Evolutionary conservation across 2,329 filamentous ascomycete genomes (phyloP).

Genomic region (Pseudogymnoascus sp.): DNA sequence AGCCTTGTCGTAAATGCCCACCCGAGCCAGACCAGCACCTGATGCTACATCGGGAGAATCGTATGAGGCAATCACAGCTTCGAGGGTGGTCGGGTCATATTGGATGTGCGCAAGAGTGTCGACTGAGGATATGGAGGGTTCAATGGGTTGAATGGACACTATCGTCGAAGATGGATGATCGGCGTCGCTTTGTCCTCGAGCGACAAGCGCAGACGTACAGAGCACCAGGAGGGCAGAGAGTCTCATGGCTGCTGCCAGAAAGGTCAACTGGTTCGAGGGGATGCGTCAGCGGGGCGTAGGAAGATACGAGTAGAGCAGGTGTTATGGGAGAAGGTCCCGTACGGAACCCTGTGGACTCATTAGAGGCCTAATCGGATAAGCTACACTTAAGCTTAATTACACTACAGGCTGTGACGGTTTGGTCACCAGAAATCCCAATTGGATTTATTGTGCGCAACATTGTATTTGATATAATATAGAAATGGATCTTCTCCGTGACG

Average conservation of each 20-base stretch:
- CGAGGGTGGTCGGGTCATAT: slow-evolving; percentile 41
- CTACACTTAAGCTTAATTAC: slow-evolving; percentile 9
- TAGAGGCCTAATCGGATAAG: slow-evolving; percentile 5
- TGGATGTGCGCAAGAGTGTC: slow-evolving; percentile 48
- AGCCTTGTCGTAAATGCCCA: slow-evolving; percentile 49
- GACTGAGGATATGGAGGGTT: slow-evolving; percentile 34
- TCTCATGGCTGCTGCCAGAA: not conserved
- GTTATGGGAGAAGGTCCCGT: slow-evolving; percentile 1
- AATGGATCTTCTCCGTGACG: not conserved
- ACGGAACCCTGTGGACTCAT: not conserved
- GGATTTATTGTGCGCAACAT: not conserved
- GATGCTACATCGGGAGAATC: slow-evolving; percentile 47
- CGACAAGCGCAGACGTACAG: not conserved
- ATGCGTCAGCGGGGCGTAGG: not conserved
- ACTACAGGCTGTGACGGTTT: not conserved
- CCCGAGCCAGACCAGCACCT: slow-evolving; percentile 41
- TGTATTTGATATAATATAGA: not conserved
- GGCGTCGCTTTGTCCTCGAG: not conserved
- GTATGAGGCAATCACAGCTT: slow-evolving; percentile 45
- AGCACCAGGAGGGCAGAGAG: not conserved
- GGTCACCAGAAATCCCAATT: not conserved
- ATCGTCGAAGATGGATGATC: not conserved
- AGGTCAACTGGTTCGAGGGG: not conserved
- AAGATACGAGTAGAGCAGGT: not conserved
- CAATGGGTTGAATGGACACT: slow-evolving; percentile 26